phyloP scores from a whole-genome alignment of 1,139 yeast species.

The Debaryomyces sp. region DNA sequence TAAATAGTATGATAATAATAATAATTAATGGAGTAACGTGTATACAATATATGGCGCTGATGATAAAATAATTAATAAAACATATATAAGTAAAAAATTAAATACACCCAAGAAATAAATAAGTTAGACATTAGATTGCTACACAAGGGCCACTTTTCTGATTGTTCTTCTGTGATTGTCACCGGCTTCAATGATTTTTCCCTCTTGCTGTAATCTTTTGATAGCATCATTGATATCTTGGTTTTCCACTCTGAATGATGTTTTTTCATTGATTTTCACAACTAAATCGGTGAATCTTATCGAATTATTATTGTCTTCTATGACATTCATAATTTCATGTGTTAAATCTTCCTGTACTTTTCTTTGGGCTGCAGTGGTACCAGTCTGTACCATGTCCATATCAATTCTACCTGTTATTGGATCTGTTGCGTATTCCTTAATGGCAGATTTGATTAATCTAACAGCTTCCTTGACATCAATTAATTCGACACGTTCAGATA shows the following conservation, averaged over 20 bases:
- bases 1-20: neutral
- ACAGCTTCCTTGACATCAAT: slow-evolving; percentile 95
- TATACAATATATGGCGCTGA: neutral
- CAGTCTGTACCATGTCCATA: slow-evolving; percentile 96
- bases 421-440: slow-evolving; percentile 97
- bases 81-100: slow-evolving; percentile 2
- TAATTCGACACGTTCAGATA: slow-evolving; percentile 68
- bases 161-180: slow-evolving; percentile 73
- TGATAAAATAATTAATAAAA: slow-evolving; percentile 1
- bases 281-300: slow-evolving; percentile 66
- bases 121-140: slow-evolving; percentile 1
- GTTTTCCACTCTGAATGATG: slow-evolving; percentile 70
- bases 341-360: slow-evolving; percentile 74
- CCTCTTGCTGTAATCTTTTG: slow-evolving; percentile 74
- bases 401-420: slow-evolving; percentile 96
- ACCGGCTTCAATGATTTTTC: slow-evolving; percentile 70
- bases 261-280: slow-evolving; percentile 66
- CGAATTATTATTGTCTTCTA: slow-evolving; percentile 45
- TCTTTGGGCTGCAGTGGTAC: slow-evolving; percentile 88
- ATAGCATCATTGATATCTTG: slow-evolving; percentile 69
- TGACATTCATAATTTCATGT: slow-evolving; percentile 55
- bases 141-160: slow-evolving; percentile 44
- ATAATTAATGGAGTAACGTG: neutral
- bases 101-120: slow-evolving; percentile 11
- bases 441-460: slow-evolving; percentile 87